Base-by-base conservation (phyloP, 805 yeast species). In the Myxozyma neglecta region DNA sequence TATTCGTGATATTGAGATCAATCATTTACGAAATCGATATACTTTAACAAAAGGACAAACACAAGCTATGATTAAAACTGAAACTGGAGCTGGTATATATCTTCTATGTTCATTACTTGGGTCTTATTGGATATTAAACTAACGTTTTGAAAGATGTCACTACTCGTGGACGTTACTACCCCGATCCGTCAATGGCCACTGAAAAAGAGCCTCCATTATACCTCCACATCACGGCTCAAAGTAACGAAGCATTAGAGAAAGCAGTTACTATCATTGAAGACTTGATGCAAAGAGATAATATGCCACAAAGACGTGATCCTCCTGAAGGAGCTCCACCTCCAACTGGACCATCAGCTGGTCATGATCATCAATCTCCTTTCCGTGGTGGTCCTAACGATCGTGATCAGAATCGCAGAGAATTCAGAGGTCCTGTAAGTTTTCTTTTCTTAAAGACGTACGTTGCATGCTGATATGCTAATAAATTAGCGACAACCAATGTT, bases 201-300 rank as follows among this genome's bases (percentile, higher is more conserved):
- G 70, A 64, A 24, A 53, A 59, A 34, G 73, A 71, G 29, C 76
- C 77, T 9, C 70, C 75, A 10, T 53, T 74, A 29, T 70, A 70
- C 52, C 66, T 74, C 18, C 69, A 65, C 45, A 88, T 90, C 20
- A 90, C 90, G 70, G 96, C 90, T 72, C 85, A 87, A 66, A 57
- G 65, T 6, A 61, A 71, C 40, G 71, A 68, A 18, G 59, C 68
- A 5, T 59, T 74, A n/a, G 83, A 79, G 67, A 87, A 87, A 72
- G 92, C 97, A 1, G 71, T 80, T 39, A 70, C 76, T n/a, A 86
- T 83, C 50, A 94, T 89, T 16, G 79, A 84, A 11, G 94, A 88
- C 44, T 64, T 73, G 29, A 72, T 72, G 48, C 62, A 67, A 32
- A 62, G 63, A 55, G 75, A 74, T 42, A 62, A 44, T 29, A 64